These are phyloP conservation scores for Linderniella brevidens DNA, from an alignment of 257 asterid genomes.

Conservation along the genomic window DNA sequence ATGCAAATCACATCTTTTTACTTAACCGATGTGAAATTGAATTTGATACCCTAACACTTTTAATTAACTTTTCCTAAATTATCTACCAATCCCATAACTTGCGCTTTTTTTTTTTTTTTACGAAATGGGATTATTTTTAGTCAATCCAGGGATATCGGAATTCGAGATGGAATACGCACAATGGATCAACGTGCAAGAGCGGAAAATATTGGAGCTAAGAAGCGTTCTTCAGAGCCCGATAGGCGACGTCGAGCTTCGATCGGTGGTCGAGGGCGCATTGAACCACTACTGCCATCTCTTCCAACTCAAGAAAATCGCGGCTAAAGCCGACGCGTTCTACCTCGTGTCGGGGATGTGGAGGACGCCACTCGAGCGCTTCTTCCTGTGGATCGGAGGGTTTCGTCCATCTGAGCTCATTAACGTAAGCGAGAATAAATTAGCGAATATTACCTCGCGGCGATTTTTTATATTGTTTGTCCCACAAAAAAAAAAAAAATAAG, in stretches of 20 bases:
- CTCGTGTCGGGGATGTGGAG: slow-evolving; percentile 72
- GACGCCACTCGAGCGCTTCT: slow-evolving; percentile 69
- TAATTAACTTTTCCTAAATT: not conserved
- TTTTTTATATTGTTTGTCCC: too few relatives aligned
- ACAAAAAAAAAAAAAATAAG: too few relatives aligned
- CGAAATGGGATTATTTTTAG: not conserved
- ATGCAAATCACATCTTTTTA: too few relatives aligned
- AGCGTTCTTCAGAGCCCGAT: slow-evolving; percentile 38
- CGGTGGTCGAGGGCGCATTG: slow-evolving; percentile 37
- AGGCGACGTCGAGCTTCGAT: slow-evolving; percentile 37
- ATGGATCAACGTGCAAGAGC: slow-evolving; percentile 67
- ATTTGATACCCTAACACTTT: too few relatives aligned
- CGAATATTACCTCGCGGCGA: too few relatives aligned
- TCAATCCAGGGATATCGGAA: slow-evolving; percentile 37
- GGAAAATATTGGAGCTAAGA: slow-evolving; percentile 43
- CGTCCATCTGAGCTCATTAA: slow-evolving; percentile 78
- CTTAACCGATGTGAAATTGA: too few relatives aligned
- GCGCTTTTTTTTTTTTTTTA: not conserved
- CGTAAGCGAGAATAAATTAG: slow-evolving; percentile 16
- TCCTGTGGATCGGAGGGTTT: slow-evolving; percentile 97
- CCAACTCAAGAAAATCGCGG: slow-evolving; percentile 64
- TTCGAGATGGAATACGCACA: slow-evolving; percentile 70
- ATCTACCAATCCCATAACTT: not conserved
- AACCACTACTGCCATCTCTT: slow-evolving; percentile 60
- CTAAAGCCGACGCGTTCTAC: slow-evolving; percentile 71